phyloP scores from a whole-genome alignment of 176 grass and related monocot species.

The sorghum (Sorghum bicolor) region DNA sequence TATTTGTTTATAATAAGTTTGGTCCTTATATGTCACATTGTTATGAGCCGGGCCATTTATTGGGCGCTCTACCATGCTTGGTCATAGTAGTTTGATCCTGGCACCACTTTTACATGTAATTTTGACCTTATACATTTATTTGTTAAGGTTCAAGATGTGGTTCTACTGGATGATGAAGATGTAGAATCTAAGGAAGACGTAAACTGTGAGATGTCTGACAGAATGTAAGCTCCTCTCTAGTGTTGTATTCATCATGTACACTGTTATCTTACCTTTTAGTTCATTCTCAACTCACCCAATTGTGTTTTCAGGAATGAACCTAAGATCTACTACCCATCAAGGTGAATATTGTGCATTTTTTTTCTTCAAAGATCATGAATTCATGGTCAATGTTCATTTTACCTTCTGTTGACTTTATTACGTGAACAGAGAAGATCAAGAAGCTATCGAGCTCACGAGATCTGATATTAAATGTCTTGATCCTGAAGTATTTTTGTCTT shows the following conservation, averaged over 20 bases:
- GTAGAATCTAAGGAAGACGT: constrained; percentile 31
- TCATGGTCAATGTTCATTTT: not conserved
- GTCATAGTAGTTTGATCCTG: too few species aligned
- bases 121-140: too few species aligned
- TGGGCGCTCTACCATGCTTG: too few species aligned
- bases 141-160: too few species aligned
- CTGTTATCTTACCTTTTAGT: constrained; percentile 4
- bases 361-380: constrained; percentile 19
- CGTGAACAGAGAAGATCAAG: constrained; percentile 67
- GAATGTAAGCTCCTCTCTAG: constrained; percentile 31
- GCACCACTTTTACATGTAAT: too few species aligned
- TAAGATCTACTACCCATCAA: constrained; percentile 83
- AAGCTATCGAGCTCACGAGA: constrained; percentile 62
- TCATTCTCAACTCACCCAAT: constrained; percentile 20
- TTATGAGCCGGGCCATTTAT: too few species aligned
- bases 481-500: constrained; percentile 63
- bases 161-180: too few species aligned
- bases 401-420: constrained; percentile 15
- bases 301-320: constrained; percentile 48
- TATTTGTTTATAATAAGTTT: too few species aligned
- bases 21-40: too few species aligned
- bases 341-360: constrained; percentile 43
- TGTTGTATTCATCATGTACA: constrained; percentile 9
- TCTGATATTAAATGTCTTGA: constrained; percentile 73
- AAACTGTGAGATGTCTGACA: constrained; percentile 5